Evolutionary conservation across 139 green algal genomes (phyloP).

Genomic region (Nannochloris sp.): DNA sequence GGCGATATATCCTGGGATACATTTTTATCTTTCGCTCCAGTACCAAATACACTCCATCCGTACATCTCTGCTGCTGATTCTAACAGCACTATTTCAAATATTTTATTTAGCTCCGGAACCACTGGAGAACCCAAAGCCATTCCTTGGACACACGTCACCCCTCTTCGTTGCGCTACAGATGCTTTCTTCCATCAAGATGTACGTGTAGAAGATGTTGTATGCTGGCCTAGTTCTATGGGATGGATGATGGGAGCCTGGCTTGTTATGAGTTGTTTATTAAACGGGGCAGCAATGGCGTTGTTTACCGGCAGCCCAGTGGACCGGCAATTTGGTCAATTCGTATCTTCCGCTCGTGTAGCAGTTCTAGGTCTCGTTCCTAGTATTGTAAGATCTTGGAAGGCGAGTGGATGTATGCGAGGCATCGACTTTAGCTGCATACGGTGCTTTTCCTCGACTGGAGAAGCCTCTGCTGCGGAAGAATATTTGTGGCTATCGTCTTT

Average conservation of each 20-base stretch:
- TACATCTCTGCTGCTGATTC: slow-evolving; percentile 33
- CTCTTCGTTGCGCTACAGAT: slow-evolving; percentile 65
- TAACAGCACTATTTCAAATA: slow-evolving; percentile 35
- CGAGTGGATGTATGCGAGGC: slow-evolving; percentile 43
- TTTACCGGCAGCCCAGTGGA: slow-evolving; percentile 68
- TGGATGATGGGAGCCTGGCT: slow-evolving; percentile 98
- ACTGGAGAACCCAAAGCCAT: slow-evolving; percentile 93
- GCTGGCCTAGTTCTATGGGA: slow-evolving; percentile 87
- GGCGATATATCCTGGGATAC: slow-evolving; percentile 40
- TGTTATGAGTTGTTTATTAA: slow-evolving; percentile 77
- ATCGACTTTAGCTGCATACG: slow-evolving; percentile 40
- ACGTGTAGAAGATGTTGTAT: slow-evolving; percentile 51
- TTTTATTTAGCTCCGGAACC: slow-evolving; percentile 92
- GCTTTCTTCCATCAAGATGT: slow-evolving; percentile 68
- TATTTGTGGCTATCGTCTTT: slow-evolving; percentile 55
- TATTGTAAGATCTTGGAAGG: slow-evolving; percentile 67
- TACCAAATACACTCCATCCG: neutral
- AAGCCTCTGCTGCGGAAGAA: slow-evolving; percentile 59
- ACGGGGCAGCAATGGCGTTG: slow-evolving; percentile 73
- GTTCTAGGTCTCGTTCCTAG: slow-evolving; percentile 82
- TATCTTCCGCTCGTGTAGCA: slow-evolving; percentile 57
- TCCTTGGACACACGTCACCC: slow-evolving; percentile 79
- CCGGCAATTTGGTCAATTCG: slow-evolving; percentile 68
- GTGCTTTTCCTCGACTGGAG: slow-evolving; percentile 60
- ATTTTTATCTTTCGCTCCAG: slow-evolving; percentile 36